Evolutionary conservation across 345 rosid species (phyloP), one percentile per base, ranked within the genome.

Genomic region (Kernera saxatilis): DNA sequence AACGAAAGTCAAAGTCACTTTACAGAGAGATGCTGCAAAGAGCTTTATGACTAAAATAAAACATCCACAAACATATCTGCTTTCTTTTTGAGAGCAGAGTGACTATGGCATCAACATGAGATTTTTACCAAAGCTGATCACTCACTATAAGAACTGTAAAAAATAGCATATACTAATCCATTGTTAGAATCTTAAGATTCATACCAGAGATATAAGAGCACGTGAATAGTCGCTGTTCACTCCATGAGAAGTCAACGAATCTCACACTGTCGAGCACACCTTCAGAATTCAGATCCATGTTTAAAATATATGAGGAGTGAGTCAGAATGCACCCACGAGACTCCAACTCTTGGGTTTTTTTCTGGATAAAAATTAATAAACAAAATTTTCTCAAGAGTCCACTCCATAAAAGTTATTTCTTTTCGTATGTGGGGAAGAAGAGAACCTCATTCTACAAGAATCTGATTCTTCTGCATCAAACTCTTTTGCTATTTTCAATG

Each of bases 401-500:
- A 81, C 81, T 70, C 79, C 59, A 63, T 29, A 53, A 69, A 75
- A 63, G 71, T 69, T 61, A 26, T 49, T 63, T 62, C 58, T 63
- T 76, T 75, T 53, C 57, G 29, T 37, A 23, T 76, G 79, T 82
- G 82, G 86, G 87, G 82, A 63, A 62, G 73, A 63, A 78, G 65
- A 69, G 92, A 82, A 89, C 80, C 88, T 71, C 35, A 84, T 88
- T 88, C 95, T 70, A 46, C 35, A 23, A 70, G 92, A 77, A 87
- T 77, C 71, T 39, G 83, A 87, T 87, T 80, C 95, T 65, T 36
- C 15, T 72, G 84, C 86, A 86, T 72, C 82, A 74, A 67, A 69
- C 78, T 68, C 66, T 71, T 83, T 73, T 77, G 61, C 80, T 55
- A 84, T 85, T 85, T 61, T 62, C 59, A 69, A 76, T 76, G 33